A percentile compares a stretch with the other conserved stretches of the same genome.
Evolutionary conservation across 2,329 filamentous ascomycete genomes (phyloP).

Genomic region (Calonectria fujianensis): DNA sequence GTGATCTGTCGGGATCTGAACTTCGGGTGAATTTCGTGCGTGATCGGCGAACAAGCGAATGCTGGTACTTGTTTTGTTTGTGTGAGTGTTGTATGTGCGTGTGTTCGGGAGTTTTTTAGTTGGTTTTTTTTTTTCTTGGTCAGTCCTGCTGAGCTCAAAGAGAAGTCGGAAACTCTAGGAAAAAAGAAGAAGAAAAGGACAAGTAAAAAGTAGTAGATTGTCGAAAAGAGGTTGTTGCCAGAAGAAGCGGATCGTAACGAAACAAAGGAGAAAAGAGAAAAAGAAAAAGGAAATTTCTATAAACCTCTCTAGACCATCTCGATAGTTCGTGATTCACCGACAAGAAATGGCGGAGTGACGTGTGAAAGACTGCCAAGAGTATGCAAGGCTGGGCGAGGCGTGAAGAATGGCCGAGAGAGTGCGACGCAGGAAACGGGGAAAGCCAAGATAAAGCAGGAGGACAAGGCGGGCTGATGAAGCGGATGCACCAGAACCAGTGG

Average conservation of each 20-base stretch:
- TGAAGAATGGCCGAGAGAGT: conserved; percentile 44
- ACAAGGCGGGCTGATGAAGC: conserved; percentile 51
- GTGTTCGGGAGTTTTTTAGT: background rate
- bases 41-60: conserved; percentile 27
- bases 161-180: conserved; percentile 38
- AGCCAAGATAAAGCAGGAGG: conserved; percentile 45
- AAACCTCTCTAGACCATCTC: conserved; percentile 50
- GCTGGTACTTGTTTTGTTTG: conserved; percentile 21
- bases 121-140: conserved; percentile 37
- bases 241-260: conserved; percentile 42
- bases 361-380: conserved; percentile 45
- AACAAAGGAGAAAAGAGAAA: conserved; percentile 45
- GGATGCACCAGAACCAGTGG: conserved; percentile 45
- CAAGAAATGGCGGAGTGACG: conserved; percentile 41
- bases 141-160: conserved; percentile 55
- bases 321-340: conserved; percentile 54
- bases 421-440: conserved; percentile 41
- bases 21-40: conserved; percentile 2
- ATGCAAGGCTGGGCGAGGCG: conserved; percentile 41
- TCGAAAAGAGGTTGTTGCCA: conserved; percentile 13
- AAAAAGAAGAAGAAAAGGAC: conserved; percentile 22
- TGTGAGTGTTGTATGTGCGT: background rate
- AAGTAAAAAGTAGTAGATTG: conserved; percentile 13
- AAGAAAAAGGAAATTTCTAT: conserved; percentile 38
- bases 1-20: conserved; percentile 19